Evolutionary conservation across 768 basidiomycete species (phyloP).

Genomic region (Lactarius trivialis): DNA sequence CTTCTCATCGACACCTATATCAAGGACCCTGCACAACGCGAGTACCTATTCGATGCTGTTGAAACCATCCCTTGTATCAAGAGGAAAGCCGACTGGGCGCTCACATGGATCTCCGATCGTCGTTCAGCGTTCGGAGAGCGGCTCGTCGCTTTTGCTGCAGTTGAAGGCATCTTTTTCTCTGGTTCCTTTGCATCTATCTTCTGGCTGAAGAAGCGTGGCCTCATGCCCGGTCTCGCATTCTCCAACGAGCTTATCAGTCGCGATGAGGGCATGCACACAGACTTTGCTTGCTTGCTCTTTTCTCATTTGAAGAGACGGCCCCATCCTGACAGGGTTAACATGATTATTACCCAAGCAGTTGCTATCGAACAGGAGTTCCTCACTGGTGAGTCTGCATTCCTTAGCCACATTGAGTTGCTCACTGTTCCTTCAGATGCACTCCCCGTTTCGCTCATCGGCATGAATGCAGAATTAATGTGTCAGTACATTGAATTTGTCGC

Average conservation of each 20-base stretch:
- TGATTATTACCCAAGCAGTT: slow-evolving; percentile 79
- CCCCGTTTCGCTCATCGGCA: slow-evolving; percentile 81
- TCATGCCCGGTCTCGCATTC: slow-evolving; percentile 97
- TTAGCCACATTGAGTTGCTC: background rate
- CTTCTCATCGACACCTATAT: slow-evolving; percentile 94
- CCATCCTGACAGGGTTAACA: slow-evolving; percentile 65
- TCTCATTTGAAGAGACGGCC: slow-evolving; percentile 74
- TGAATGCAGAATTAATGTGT: slow-evolving; percentile 86
- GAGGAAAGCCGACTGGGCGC: slow-evolving; percentile 92
- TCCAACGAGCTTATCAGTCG: slow-evolving; percentile 95
- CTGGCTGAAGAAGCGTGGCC: slow-evolving; percentile 94
- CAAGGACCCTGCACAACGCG: slow-evolving; percentile 67
- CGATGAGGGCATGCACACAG: slow-evolving; percentile 95
- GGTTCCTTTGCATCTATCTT: slow-evolving; percentile 92
- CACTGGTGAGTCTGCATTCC: slow-evolving; percentile 45
- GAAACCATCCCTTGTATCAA: slow-evolving; percentile 92
- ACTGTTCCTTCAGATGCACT: slow-evolving; percentile 57
- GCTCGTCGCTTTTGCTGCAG: slow-evolving; percentile 88
- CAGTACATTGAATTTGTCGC: slow-evolving; percentile 92
- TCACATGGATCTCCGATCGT: slow-evolving; percentile 84
- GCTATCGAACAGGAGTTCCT: slow-evolving; percentile 82
- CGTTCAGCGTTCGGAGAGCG: slow-evolving; percentile 81
- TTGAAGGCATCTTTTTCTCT: slow-evolving; percentile 96
- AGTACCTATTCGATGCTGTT: slow-evolving; percentile 84
- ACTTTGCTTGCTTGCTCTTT: slow-evolving; percentile 90